A percentile compares a stretch with the other conserved stretches of the same genome.
phyloP scores from a whole-genome alignment of 2,329 filamentous ascomycete genomes.

The Epichloe hybrida region DNA sequence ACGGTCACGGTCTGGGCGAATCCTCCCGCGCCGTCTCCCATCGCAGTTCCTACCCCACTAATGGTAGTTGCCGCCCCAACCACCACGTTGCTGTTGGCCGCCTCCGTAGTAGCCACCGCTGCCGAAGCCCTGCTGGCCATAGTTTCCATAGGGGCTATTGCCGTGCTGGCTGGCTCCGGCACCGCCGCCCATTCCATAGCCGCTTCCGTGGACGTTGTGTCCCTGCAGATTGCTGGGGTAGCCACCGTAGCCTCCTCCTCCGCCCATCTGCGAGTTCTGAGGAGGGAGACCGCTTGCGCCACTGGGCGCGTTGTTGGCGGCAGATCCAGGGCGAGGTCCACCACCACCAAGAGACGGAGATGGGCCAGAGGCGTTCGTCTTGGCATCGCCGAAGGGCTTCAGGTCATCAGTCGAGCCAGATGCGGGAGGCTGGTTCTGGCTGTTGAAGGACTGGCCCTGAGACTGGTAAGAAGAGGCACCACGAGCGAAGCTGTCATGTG shows the following conservation, averaged over 20 bases:
- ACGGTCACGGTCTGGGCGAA: conserved; percentile 5
- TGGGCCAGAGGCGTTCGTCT: conserved; percentile 35
- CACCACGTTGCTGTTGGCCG: conserved; percentile 33
- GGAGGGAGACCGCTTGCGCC: conserved; percentile 41
- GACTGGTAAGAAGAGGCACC: conserved; percentile 40
- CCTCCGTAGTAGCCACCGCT: conserved; percentile 33
- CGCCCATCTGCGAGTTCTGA: conserved; percentile 40
- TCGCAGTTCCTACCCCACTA: conserved; percentile 24
- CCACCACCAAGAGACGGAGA: conserved; percentile 38
- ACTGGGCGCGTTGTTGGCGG: conserved; percentile 37
- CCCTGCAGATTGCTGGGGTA: conserved; percentile 43
- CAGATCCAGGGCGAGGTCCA: conserved; percentile 42
- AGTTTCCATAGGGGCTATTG: conserved; percentile 40
- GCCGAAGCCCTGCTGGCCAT: conserved; percentile 35
- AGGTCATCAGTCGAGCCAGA: conserved; percentile 36
- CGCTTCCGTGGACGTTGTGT: conserved; percentile 39
- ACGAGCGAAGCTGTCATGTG: conserved; percentile 42
- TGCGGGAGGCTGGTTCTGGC: conserved; percentile 31
- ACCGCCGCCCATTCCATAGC: conserved; percentile 40
- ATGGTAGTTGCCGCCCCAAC: conserved; percentile 49
- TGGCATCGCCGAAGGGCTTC: conserved; percentile 45
- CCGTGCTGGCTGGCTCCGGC: conserved; percentile 37
- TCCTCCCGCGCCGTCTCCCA: conserved; percentile 10
- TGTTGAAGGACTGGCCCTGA: conserved; percentile 40
- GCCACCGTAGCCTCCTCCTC: conserved; percentile 30